Evolutionary conservation across 768 basidiomycete species (phyloP), one percentile per base, ranked within the genome.

Genomic region (Mycena maculata): DNA sequence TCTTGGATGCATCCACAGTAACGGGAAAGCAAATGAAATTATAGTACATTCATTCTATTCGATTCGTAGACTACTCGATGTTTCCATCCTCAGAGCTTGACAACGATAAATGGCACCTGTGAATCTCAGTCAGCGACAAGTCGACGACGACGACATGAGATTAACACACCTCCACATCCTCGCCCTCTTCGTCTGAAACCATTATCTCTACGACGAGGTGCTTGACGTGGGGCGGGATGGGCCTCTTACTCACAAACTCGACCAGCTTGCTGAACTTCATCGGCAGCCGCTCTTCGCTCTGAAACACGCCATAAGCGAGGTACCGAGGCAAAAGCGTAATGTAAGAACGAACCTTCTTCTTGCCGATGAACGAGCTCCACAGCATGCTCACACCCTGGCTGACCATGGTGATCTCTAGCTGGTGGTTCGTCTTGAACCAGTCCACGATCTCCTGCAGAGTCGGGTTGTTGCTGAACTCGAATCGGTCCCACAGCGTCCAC

Each of bases 401-500:
- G 68, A 98, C 94, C 98, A 99, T 99, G 56, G 89, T 90, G 56
- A 99, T 85, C 39, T 95, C 91, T 36, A 99, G 89, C 33, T 90
- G 90, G 78, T 99, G 93, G 65, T 92, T 86, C 53, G 84, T 84
- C 81, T 89, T 83, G 88, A 99, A 98, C 87, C 88, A 95, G 59
- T 87, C 77, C 33, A 97, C 78, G 76, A 99, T 88, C 20, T 98
- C 91, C 73, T 90, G 83, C 65, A 99, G 85, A 6, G 95, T 94
- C 5, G 96, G 94, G 77, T 99, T 90, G 72, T 91, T 89, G 75
- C 88, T 85, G 80, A 99, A 94, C 79, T 95, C 92, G 82, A 99
- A 94, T 58, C 97, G 90, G 80, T 99, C 96, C 97, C 97, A 99
- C 42, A 99, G 86, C 5, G 98, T 98, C 97, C 97, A 99, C 70